These are phyloP conservation scores for Leishmania turanica DNA, from an alignment of 208 protist genomes.

Conservation along the genomic window DNA sequence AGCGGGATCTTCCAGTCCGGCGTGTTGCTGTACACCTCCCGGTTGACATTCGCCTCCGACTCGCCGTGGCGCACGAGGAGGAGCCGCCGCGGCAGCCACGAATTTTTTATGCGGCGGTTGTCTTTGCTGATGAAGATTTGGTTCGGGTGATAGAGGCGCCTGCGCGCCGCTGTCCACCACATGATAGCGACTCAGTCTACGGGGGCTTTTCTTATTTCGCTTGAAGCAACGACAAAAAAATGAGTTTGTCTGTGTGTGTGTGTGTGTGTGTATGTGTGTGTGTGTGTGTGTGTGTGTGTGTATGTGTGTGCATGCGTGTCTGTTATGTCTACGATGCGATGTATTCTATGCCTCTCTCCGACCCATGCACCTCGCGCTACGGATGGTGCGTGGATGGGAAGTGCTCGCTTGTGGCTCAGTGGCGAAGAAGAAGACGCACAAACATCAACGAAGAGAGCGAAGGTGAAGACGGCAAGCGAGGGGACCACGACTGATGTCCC, in stretches of 20 bases:
- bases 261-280: not conserved
- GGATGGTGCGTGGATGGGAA: not conserved
- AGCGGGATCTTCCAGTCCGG: conserved; percentile 93
- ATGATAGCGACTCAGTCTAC: not conserved
- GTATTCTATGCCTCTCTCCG: not conserved
- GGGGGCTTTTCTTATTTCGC: not conserved
- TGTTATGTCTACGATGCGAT: not conserved
- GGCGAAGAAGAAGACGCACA: not conserved
- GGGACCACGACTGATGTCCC: not conserved
- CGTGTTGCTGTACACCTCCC: conserved; percentile 75
- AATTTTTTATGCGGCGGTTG: conserved; percentile 15
- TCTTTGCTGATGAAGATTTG: conserved; percentile 31
- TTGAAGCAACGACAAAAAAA: not conserved
- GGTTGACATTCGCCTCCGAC: conserved; percentile 82
- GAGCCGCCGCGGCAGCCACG: conserved; percentile 79
- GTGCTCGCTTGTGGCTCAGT: not conserved
- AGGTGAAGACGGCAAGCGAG: not conserved
- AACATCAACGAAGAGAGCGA: not conserved
- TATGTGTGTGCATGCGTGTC: not conserved
- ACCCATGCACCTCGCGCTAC: not conserved
- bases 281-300: not conserved
- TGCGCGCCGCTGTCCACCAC: conserved; percentile 11
- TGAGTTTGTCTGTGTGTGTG: not conserved
- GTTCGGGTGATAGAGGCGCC: conserved; percentile 38
- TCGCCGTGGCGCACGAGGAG: conserved; percentile 89